A percentile compares a stretch with the other conserved stretches of the same genome.
Evolutionary conservation across 164 flowering plant species (phyloP).

Genomic region (Magnolia changhungtana): DNA sequence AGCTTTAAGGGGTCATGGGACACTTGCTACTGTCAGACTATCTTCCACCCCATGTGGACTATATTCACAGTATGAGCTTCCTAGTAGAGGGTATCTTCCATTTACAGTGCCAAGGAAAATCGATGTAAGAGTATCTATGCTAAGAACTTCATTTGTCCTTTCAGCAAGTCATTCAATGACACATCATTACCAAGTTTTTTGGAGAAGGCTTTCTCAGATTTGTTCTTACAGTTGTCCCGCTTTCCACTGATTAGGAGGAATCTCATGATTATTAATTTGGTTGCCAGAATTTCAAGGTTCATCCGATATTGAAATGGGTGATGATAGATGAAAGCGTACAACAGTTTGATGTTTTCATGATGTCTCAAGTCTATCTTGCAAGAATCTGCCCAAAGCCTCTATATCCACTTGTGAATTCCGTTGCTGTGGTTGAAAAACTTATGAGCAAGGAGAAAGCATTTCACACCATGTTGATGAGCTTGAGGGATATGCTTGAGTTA

Average conservation of each 20-base stretch:
- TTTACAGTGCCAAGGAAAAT: slow-evolving; percentile 9
- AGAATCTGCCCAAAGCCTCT: slow-evolving; percentile 91
- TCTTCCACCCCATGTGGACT: slow-evolving; percentile 24
- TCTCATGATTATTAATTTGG: slow-evolving; percentile 60
- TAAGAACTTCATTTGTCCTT: slow-evolving; percentile 25
- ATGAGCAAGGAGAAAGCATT: slow-evolving; percentile 80
- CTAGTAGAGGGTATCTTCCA: slow-evolving; percentile 13
- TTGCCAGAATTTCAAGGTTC: slow-evolving; percentile 55
- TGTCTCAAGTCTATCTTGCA: slow-evolving; percentile 93
- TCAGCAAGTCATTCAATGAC: slow-evolving; percentile 24
- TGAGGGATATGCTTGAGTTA: slow-evolving; percentile 58
- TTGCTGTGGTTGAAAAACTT: slow-evolving; percentile 74
- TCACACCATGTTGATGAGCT: slow-evolving; percentile 67
- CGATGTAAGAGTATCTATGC: slow-evolving; percentile 10
- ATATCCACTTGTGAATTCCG: slow-evolving; percentile 85
- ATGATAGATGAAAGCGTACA: slow-evolving; percentile 87
- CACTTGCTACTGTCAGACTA: slow-evolving; percentile 21
- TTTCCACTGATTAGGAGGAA: slow-evolving; percentile 53
- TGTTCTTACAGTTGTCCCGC: slow-evolving; percentile 25
- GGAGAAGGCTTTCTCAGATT: slow-evolving; percentile 44
- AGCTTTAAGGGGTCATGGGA: slow-evolving; percentile 28
- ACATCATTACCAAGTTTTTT: slow-evolving; percentile 51
- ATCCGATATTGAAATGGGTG: slow-evolving; percentile 68
- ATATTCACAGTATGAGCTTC: slow-evolving; percentile 22
- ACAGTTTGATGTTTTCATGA: slow-evolving; percentile 89